Percentiles rank a stretch among this genome's conserved stretches.
These are phyloP conservation scores for Puccinia polysora DNA, from an alignment of 1,284 basidiomycete species.

Conservation along the genomic window DNA sequence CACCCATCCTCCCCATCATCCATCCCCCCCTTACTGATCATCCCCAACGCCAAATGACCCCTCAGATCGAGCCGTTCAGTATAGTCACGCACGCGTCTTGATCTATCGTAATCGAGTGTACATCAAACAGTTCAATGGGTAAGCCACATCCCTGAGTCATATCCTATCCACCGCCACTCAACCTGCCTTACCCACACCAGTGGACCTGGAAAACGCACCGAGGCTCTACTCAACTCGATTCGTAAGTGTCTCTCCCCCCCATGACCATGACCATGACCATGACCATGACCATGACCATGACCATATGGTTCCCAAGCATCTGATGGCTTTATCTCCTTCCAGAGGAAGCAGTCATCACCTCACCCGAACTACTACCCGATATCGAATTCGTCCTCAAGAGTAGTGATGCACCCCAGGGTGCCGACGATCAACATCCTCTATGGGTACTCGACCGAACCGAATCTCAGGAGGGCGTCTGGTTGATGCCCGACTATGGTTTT, in stretches of 20 bases:
- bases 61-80: conserved; percentile 12
- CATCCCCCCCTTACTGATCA: neutral
- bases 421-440: conserved; percentile 13
- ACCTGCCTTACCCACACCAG: neutral
- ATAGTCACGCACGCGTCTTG: conserved; percentile 49
- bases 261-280: no score
- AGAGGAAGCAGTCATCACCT: conserved; percentile 47
- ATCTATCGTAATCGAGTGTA: conserved; percentile 50
- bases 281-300: no score
- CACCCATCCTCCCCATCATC: neutral
- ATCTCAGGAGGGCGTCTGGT: conserved; percentile 50
- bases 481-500: conserved; percentile 52
- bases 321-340: no score
- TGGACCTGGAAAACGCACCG: conserved; percentile 22
- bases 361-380: conserved; percentile 50
- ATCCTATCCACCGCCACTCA: neutral
- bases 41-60: neutral
- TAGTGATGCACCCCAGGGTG: conserved; percentile 45
- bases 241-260: no score
- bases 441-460: conserved; percentile 50
- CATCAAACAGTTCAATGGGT: conserved; percentile 33
- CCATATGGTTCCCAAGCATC: no score
- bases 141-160: neutral
- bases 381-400: conserved; percentile 51
- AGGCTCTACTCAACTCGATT: conserved; percentile 37